A percentile compares a stretch with the other conserved stretches of the same genome.
Conservation (phyloP, 495 filamentous ascomycete genomes). For the Xylaria longipes region DNA sequence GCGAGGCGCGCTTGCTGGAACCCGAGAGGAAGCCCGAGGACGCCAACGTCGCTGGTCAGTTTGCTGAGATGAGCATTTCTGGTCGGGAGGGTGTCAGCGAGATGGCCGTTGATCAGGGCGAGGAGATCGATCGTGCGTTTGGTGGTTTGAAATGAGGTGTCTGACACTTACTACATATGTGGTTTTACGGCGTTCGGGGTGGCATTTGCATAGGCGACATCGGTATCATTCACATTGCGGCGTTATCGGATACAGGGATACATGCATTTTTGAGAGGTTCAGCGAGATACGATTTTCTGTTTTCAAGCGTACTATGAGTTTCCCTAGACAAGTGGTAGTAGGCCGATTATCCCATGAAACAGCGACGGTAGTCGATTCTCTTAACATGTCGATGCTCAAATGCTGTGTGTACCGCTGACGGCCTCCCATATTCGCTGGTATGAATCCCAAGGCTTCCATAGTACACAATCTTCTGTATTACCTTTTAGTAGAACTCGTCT, state of each 20-base stretch:
- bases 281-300: background rate
- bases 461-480: background rate
- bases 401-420: background rate
- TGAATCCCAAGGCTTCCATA: background rate
- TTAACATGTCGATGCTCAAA: background rate
- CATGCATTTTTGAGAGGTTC: background rate
- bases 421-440: background rate
- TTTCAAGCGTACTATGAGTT: background rate
- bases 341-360: background rate
- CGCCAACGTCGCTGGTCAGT: slow-evolving; percentile 23
- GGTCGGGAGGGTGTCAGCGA: slow-evolving; percentile 50
- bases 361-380: background rate
- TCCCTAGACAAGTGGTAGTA: background rate
- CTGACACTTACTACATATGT: background rate
- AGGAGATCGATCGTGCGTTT: slow-evolving; percentile 89
- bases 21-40: slow-evolving; percentile 60
- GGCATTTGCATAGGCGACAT: slow-evolving; percentile 16
- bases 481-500: background rate
- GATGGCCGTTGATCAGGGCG: slow-evolving; percentile 67
- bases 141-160: slow-evolving; percentile 61
- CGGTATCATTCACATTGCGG: background rate
- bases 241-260: background rate
- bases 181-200: slow-evolving; percentile 1
- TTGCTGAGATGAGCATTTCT: slow-evolving; percentile 44
- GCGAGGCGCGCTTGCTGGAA: slow-evolving; percentile 81